Base-by-base conservation (phyloP, 2,329 filamentous ascomycete species). In the Tolypocladium sp. region DNA sequence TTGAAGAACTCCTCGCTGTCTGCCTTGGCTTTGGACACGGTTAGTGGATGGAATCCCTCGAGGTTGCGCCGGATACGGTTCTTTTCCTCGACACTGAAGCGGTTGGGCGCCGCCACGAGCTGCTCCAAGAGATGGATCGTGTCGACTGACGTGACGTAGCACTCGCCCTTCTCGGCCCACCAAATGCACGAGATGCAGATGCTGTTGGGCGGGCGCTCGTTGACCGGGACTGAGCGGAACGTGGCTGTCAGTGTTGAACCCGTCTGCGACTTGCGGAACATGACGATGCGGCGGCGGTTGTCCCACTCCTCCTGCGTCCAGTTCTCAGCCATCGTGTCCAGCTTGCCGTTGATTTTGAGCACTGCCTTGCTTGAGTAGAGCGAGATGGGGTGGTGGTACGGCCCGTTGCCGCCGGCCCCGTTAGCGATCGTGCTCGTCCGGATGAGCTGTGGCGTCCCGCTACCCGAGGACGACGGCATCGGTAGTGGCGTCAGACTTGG, bases 1-100 rank as follows among this genome's bases (percentile, higher is more conserved):
- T 97, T 97, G 85, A 97, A 97, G 74, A 97, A 97, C 58, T 95
- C 91, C 72, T 97, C 93, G 71, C 90, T 96, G 61, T 97, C 93
- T 1, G 86, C 70, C 75, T 96, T 96, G 60, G 87, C 86, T 75
- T 99, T 99, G 66, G 92, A 96, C 22, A 99, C 92, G 0, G 94
- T 99, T 63, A 91, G 76, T 1, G 94, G 94, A 41, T 91, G 87
- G 78, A 96, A 97, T 0, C 92, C 92, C 72, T 99, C 94, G 40
- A 99, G 80, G 69, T 99, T 99, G 63, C 94, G 87, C 37, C 94
- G 88, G 67, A 99, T 97, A 57, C 94, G 87, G 73, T 99, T 99
- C 84, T 97, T 99, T 79, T 97, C 94, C 71, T 97, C 93, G 5
- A 97, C 92, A 0, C 89, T 93, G 76, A 97, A 99, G 35, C 91